These are phyloP conservation scores for Vitis rupestris DNA, from an alignment of 164 flowering plant genomes.

Conservation along the genomic window DNA sequence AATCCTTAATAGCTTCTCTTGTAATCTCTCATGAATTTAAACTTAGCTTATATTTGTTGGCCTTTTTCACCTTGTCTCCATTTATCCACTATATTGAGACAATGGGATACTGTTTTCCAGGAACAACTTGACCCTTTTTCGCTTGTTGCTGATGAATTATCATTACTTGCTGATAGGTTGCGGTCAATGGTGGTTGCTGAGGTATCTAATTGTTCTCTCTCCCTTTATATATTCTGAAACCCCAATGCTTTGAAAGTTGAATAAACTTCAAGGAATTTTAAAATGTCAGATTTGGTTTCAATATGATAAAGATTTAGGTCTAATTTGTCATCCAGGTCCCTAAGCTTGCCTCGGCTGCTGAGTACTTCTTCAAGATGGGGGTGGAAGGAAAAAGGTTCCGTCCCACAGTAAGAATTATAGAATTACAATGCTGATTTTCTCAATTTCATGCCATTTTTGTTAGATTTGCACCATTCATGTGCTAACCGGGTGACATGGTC, in stretches of 20 bases:
- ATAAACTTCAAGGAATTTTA: too few species aligned
- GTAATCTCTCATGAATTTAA: background rate
- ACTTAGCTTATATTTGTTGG: background rate
- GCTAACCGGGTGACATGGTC: too few species aligned
- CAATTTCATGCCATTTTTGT: background rate
- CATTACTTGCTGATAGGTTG: conserved; percentile 65
- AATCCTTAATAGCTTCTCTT: background rate
- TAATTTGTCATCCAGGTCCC: conserved; percentile 61
- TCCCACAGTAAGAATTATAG: conserved; percentile 62
- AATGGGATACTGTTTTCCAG: conserved; percentile 31
- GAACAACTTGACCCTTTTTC: conserved; percentile 88
- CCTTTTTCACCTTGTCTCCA: background rate
- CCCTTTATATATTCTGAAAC: background rate
- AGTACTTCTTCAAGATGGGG: conserved; percentile 92
- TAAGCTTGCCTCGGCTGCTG: conserved; percentile 94
- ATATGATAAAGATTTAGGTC: background rate
- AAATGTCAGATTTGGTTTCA: background rate
- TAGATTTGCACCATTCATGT: too few species aligned
- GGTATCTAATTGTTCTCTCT: conserved; percentile 38
- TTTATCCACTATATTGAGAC: conserved; percentile 1
- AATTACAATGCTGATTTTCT: background rate
- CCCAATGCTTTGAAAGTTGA: background rate
- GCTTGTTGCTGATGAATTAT: conserved; percentile 94
- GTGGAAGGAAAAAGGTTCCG: conserved; percentile 97
- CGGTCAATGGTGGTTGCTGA: conserved; percentile 86